phyloP scores from a whole-genome alignment of 176 grass and related monocot genomes.

The Guadua angustifolia region DNA sequence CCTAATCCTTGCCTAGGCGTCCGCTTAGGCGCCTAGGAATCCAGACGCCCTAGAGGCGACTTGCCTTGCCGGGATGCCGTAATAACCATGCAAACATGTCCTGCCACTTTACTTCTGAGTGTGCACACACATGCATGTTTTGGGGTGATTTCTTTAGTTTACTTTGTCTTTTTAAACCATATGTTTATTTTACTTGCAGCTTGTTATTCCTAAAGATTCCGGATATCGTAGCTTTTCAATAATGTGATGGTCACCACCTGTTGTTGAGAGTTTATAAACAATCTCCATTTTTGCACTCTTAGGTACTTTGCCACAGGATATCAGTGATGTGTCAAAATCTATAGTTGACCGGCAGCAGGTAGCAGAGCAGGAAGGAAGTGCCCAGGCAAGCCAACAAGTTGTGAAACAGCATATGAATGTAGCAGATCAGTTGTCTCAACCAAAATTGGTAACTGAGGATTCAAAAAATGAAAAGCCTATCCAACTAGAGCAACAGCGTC shows the following conservation, averaged over 20 bases:
- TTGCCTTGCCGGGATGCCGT: no score
- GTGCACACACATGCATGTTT: not conserved
- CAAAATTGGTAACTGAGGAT: slow-evolving; percentile 43
- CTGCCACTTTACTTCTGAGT: not conserved
- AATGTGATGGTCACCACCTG: slow-evolving; percentile 22
- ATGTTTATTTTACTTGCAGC: not conserved
- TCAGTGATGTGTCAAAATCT: slow-evolving; percentile 48
- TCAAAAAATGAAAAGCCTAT: slow-evolving; percentile 41
- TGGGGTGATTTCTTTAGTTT: slow-evolving; percentile 9
- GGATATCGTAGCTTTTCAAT: not conserved
- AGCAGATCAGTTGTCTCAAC: slow-evolving; percentile 35
- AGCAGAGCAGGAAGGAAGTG: slow-evolving; percentile 40
- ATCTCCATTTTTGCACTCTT: slow-evolving; percentile 1
- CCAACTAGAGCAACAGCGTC: slow-evolving; percentile 22
- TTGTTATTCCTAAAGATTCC: slow-evolving; percentile 11
- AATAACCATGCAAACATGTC: no score
- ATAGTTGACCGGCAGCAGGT: slow-evolving; percentile 37
- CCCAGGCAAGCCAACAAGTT: slow-evolving; percentile 36
- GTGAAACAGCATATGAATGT: slow-evolving; percentile 40
- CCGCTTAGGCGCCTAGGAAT: no score
- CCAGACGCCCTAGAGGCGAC: no score
- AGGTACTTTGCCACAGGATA: slow-evolving; percentile 40
- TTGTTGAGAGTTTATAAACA: slow-evolving; percentile 33
- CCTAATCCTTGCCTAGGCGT: no score
- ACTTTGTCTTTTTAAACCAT: not conserved